Conservation (phyloP, 345 rosid species). For the Acer yangbiense region DNA sequence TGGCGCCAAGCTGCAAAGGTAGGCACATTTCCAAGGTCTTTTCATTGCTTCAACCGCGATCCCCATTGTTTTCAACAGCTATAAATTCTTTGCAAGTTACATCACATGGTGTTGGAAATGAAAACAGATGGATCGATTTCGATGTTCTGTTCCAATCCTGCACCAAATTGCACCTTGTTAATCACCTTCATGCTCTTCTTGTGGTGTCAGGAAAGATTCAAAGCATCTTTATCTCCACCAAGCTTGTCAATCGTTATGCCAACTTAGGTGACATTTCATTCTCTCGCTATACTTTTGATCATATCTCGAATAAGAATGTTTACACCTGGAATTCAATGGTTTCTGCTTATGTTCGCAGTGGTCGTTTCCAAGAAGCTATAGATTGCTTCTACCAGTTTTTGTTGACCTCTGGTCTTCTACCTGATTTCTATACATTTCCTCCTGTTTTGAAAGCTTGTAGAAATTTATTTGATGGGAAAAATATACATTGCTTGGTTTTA, state of each 20-base stretch:
- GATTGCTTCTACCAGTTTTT: conserved; percentile 43
- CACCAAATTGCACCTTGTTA: conserved; percentile 33
- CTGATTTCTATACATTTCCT: conserved; percentile 68
- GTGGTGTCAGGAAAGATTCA: conserved; percentile 39
- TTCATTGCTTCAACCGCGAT: conserved; percentile 17
- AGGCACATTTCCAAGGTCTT: conserved; percentile 27
- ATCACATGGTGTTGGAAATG: conserved; percentile 13
- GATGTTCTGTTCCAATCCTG: conserved; percentile 40
- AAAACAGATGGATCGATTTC: conserved; percentile 32
- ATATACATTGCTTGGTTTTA: conserved; percentile 52
- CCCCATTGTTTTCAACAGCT: conserved; percentile 32
- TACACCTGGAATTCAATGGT: conserved; percentile 61
- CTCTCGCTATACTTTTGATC: conserved; percentile 42
- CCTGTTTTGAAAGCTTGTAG: conserved; percentile 59
- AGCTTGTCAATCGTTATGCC: conserved; percentile 53
- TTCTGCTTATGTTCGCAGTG: conserved; percentile 46
- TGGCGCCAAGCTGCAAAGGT: conserved; percentile 37
- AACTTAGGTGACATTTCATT: conserved; percentile 34
- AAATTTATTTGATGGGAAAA: conserved; percentile 44
- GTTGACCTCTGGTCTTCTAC: conserved; percentile 47
- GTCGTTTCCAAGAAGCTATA: conserved; percentile 36
- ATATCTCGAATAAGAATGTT: conserved; percentile 43
- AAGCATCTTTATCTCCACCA: conserved; percentile 32
- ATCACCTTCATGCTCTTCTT: conserved; percentile 46
- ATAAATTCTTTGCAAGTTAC: conserved; percentile 28